Evolutionary conservation across 1,284 basidiomycete genomes (phyloP).

Genomic region (Ganoderma resinaceum): DNA sequence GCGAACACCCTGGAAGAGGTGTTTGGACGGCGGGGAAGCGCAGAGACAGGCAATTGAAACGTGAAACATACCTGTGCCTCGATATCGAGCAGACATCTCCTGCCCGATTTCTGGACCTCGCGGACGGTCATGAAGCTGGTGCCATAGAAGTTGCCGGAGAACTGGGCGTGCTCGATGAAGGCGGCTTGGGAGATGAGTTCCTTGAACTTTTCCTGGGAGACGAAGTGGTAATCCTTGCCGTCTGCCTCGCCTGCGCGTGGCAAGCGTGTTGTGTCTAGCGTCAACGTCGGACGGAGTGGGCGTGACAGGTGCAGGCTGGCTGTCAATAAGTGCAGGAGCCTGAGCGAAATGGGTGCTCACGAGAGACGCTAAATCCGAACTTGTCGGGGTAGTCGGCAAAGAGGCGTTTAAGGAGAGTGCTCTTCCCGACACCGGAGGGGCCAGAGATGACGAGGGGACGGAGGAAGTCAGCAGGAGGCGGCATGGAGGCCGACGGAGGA

Average conservation of each 20-base stretch:
- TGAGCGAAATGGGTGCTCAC: constrained; percentile 54
- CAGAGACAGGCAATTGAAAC: constrained; percentile 4
- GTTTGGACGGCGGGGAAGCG: constrained; percentile 28
- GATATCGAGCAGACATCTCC: constrained; percentile 94
- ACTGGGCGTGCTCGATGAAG: constrained; percentile 83
- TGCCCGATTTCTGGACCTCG: constrained; percentile 64
- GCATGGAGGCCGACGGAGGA: constrained; percentile 30
- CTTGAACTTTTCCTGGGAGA: constrained; percentile 66
- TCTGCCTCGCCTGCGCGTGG: constrained; percentile 87
- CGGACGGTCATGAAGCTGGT: constrained; percentile 80
- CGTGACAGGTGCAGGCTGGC: constrained; percentile 21
- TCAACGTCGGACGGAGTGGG: constrained; percentile 13
- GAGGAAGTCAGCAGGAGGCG: constrained; percentile 43
- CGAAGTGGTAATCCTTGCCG: constrained; percentile 85
- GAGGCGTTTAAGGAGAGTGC: constrained; percentile 87
- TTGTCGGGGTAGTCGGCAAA: constrained; percentile 85
- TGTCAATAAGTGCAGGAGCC: constrained; percentile 22
- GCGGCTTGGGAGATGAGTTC: constrained; percentile 67
- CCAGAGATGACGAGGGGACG: constrained; percentile 82
- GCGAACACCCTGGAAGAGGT: constrained; percentile 76
- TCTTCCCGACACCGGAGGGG: constrained; percentile 94
- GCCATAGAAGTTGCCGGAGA: constrained; percentile 94
- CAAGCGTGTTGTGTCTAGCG: constrained; percentile 87
- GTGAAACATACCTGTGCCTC: constrained; percentile 84
- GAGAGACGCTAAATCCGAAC: constrained; percentile 96